These are phyloP conservation scores for Helotiales sp. DNA, from an alignment of 2,329 filamentous ascomycete species.

Conservation along the genomic window DNA sequence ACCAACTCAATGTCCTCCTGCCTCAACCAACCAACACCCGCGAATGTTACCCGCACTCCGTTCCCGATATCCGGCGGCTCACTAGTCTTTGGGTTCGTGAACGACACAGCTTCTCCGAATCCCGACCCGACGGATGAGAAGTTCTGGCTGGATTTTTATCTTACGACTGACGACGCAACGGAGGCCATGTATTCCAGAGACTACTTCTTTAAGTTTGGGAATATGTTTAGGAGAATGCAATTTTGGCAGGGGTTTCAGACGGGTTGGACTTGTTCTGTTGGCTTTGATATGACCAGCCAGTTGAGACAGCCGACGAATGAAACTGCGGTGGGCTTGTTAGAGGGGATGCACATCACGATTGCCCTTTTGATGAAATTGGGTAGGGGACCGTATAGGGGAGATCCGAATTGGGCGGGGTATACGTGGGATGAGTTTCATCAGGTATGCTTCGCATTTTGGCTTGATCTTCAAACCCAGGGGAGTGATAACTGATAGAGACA, in stretches of 20 bases:
- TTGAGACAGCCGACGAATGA: background rate
- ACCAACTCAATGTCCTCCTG: background rate
- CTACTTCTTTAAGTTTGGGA: background rate
- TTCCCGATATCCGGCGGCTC: background rate
- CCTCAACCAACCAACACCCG: background rate
- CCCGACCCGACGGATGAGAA: background rate
- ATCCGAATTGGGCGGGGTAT: background rate
- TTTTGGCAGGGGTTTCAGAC: background rate
- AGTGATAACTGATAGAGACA: background rate
- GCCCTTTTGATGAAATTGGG: background rate
- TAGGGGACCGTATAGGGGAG: background rate
- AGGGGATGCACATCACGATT: background rate
- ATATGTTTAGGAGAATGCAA: background rate
- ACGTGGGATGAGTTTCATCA: background rate
- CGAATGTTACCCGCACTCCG: background rate
- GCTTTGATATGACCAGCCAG: background rate
- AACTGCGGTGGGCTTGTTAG: background rate
- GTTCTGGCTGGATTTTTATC: background rate
- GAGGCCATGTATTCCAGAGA: background rate
- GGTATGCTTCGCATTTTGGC: background rate
- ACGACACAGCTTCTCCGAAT: background rate
- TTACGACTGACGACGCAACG: background rate
- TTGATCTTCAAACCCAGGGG: background rate
- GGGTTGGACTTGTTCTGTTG: background rate
- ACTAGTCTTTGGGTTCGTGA: background rate